These are phyloP conservation scores for Metarhizium album DNA, from an alignment of 2,329 filamentous ascomycete species.

Conservation along the genomic window DNA sequence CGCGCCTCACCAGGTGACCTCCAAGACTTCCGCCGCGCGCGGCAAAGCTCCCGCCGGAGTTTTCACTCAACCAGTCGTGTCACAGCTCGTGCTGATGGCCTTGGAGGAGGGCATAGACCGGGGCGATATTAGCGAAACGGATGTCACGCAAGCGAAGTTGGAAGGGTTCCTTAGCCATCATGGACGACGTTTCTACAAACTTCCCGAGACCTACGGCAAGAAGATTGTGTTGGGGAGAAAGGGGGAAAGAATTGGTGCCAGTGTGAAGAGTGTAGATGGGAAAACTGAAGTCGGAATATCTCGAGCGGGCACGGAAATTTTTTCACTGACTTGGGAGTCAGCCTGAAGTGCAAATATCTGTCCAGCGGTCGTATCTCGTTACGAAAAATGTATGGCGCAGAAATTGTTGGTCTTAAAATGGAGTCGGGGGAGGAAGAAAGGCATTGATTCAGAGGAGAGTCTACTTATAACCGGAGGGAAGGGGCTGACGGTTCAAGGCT, in stretches of 20 bases:
- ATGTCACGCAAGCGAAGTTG: conserved; percentile 44
- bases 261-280: conserved; percentile 27
- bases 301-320: conserved; percentile 28
- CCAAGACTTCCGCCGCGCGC: conserved; percentile 39
- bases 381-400: neutral
- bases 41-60: conserved; percentile 59
- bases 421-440: neutral
- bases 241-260: conserved; percentile 28
- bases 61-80: conserved; percentile 65
- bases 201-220: conserved; percentile 17
- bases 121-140: conserved; percentile 37
- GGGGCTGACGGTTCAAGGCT: neutral
- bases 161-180: conserved; percentile 42
- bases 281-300: conserved; percentile 33
- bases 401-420: neutral
- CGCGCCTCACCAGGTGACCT: conserved; percentile 51
- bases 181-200: conserved; percentile 44
- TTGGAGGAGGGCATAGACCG: conserved; percentile 51
- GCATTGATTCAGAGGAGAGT: neutral
- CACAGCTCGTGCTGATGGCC: conserved; percentile 50
- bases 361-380: neutral
- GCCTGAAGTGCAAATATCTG: neutral
- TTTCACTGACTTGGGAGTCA: conserved; percentile 27
- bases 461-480: too few species aligned
- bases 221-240: conserved; percentile 29